phyloP scores from a whole-genome alignment of 192 early-diverging fungal species.

The Phycomyces blakesleeanus region DNA sequence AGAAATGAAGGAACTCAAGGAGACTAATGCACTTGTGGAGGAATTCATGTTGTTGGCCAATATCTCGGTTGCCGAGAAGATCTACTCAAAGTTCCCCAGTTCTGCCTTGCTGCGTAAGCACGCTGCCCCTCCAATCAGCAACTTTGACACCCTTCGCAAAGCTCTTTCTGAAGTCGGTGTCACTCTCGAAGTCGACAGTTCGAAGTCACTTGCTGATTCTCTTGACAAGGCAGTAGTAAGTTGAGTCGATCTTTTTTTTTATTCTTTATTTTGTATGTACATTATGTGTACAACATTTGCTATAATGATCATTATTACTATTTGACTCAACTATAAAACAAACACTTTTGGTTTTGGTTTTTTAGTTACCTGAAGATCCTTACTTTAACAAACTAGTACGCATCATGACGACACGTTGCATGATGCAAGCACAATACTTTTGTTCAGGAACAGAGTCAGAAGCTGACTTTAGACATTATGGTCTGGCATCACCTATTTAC shows the following conservation, averaged over 20 bases:
- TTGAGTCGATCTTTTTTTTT: not conserved
- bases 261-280: no score
- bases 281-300: no score
- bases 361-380: slow-evolving; percentile 69
- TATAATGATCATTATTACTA: no score
- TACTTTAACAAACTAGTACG: slow-evolving; percentile 97
- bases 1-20: slow-evolving; percentile 80
- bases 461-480: slow-evolving; percentile 81
- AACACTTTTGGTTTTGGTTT: not conserved
- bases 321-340: no score
- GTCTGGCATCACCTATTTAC: slow-evolving; percentile 87
- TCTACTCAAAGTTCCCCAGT: slow-evolving; percentile 72
- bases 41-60: slow-evolving; percentile 99
- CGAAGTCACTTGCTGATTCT: slow-evolving; percentile 80
- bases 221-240: slow-evolving; percentile 74
- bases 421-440: slow-evolving; percentile 99
- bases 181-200: slow-evolving; percentile 61
- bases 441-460: slow-evolving; percentile 75
- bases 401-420: slow-evolving; percentile 88
- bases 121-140: slow-evolving; percentile 46
- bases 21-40: slow-evolving; percentile 93
- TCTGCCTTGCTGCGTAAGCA: slow-evolving; percentile 77
- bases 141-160: slow-evolving; percentile 55
- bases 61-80: slow-evolving; percentile 88
- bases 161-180: slow-evolving; percentile 59